phyloP scores from a whole-genome alignment of 2,329 filamentous ascomycete species.

The Exophiala phaeomuriformis region DNA sequence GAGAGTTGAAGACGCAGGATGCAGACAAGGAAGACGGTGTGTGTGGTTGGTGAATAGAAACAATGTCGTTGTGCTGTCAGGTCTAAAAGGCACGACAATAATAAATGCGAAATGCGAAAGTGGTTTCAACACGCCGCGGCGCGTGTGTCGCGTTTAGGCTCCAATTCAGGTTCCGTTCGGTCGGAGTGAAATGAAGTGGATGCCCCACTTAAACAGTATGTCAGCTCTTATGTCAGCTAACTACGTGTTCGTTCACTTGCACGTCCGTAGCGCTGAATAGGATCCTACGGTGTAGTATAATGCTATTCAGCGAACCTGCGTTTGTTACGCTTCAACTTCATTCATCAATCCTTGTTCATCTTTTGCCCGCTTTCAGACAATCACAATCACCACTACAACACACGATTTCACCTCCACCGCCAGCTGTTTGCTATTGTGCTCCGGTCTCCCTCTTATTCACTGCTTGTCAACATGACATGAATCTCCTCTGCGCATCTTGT shows the following conservation, averaged over 20 bases:
- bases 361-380: background rate
- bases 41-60: background rate
- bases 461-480: background rate
- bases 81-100: too few species aligned
- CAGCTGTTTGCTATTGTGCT: background rate
- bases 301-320: too few species aligned
- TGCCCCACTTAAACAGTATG: background rate
- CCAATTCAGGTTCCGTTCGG: background rate
- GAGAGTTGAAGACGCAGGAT: background rate
- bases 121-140: background rate
- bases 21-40: background rate
- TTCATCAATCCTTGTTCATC: background rate
- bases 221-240: too few species aligned
- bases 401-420: background rate
- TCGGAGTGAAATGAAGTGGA: background rate
- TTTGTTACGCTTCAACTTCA: too few species aligned
- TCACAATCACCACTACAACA: background rate
- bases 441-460: background rate
- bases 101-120: background rate
- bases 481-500: background rate
- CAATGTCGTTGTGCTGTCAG: too few species aligned
- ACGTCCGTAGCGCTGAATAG: too few species aligned
- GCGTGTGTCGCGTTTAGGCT: background rate
- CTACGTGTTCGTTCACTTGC: too few species aligned
- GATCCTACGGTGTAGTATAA: background rate